Evolutionary conservation across 2,329 filamentous ascomycete species (phyloP).

Genomic region (Diaporthe velutina): DNA sequence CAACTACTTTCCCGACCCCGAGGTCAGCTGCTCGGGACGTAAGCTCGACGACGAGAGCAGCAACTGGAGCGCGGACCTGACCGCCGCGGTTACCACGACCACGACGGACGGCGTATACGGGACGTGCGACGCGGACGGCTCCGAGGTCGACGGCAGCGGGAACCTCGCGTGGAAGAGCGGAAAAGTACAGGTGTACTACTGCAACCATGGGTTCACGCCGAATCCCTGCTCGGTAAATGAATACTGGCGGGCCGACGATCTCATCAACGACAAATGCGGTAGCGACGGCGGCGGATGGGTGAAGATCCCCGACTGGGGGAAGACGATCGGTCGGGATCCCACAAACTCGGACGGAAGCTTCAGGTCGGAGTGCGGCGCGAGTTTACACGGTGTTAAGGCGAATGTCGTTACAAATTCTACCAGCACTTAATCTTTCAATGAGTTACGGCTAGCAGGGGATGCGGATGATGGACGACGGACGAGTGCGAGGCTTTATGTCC

Average conservation of each 20-base stretch:
- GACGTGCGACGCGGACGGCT: conserved; percentile 32
- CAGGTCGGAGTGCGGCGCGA: conserved; percentile 35
- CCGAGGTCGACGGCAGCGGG: conserved; percentile 36
- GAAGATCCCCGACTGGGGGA: conserved; percentile 32
- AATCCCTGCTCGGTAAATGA: conserved; percentile 36
- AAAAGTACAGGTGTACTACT: conserved; percentile 38
- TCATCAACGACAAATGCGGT: conserved; percentile 37
- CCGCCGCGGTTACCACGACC: conserved; percentile 27
- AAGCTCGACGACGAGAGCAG: conserved; percentile 23
- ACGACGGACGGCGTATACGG: conserved; percentile 34
- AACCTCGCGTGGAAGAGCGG: conserved; percentile 39
- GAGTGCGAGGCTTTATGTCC: not conserved
- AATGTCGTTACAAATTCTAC: conserved; percentile 29
- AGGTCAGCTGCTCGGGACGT: conserved; percentile 37
- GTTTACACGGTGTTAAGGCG: conserved; percentile 31
- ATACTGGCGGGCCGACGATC: conserved; percentile 40
- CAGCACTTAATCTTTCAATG: not conserved
- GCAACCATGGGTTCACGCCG: conserved; percentile 36
- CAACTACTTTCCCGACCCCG: conserved; percentile 38
- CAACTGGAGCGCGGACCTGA: conserved; percentile 13
- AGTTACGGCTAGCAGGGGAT: not conserved
- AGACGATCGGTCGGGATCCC: conserved; percentile 39
- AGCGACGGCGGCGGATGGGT: conserved; percentile 37
- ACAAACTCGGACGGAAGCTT: conserved; percentile 37
- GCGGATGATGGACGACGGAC: not conserved